Percentiles rank a stretch among this genome's conserved stretches.
Evolutionary conservation across 768 basidiomycete genomes (phyloP).

Genomic region (Pleurotus eryngii): DNA sequence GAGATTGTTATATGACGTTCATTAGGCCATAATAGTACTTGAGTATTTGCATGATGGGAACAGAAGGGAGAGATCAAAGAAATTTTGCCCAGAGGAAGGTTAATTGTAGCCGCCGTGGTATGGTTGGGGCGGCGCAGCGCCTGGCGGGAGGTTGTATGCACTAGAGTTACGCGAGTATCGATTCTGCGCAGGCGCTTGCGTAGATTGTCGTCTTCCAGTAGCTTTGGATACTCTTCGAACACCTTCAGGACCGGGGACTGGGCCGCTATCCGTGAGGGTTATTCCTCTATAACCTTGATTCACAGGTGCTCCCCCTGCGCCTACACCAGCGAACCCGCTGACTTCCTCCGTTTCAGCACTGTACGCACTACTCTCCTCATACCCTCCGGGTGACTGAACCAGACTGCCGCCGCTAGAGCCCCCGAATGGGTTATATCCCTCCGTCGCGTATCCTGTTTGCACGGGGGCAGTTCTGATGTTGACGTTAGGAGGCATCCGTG

Average conservation of each 20-base stretch:
- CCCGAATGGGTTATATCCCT: slow-evolving; percentile 59
- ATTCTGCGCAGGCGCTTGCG: slow-evolving; percentile 60
- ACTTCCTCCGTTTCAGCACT: slow-evolving; percentile 29
- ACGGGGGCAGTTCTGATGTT: slow-evolving; percentile 20
- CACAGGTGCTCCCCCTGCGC: slow-evolving; percentile 11
- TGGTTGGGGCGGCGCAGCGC: slow-evolving; percentile 65
- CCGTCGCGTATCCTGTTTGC: slow-evolving; percentile 32
- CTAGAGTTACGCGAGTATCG: slow-evolving; percentile 67
- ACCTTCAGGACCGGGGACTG: slow-evolving; percentile 73
- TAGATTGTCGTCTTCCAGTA: slow-evolving; percentile 51
- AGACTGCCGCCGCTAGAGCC: slow-evolving; percentile 20
- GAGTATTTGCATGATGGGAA: not conserved
- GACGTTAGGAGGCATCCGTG: slow-evolving; percentile 3
- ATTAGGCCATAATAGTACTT: not conserved
- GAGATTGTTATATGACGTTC: slow-evolving; percentile 10
- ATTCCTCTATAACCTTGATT: slow-evolving; percentile 52
- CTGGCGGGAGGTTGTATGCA: slow-evolving; percentile 59
- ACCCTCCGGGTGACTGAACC: slow-evolving; percentile 33
- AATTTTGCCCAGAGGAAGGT: slow-evolving; percentile 8
- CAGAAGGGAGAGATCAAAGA: not conserved
- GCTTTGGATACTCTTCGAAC: slow-evolving; percentile 77
- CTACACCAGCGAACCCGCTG: slow-evolving; percentile 34
- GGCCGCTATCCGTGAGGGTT: slow-evolving; percentile 78
- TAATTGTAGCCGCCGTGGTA: slow-evolving; percentile 14
- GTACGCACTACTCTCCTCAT: slow-evolving; percentile 35